Base-by-base conservation (phyloP, 2,329 filamentous ascomycete genomes). In the Arthrobotrys pseudoclavata region DNA sequence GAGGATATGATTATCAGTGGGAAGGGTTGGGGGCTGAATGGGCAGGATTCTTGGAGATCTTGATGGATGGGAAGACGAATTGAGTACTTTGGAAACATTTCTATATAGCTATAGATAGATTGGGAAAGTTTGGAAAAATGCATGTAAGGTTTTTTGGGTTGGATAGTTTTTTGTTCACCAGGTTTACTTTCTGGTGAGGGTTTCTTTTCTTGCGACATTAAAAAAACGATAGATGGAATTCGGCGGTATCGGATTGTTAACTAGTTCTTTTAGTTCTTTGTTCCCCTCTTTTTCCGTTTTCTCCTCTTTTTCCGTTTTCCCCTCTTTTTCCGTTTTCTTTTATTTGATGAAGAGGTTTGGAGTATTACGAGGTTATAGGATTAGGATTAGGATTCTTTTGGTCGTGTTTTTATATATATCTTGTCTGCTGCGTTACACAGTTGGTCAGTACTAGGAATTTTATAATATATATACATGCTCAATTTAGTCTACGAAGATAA, bases 51-150 rank as follows among this genome's bases (percentile, higher is more conserved):
- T 37, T 79, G 48, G 75, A 79, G 53, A 79, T 79, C 47, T 34
- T 79, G 55, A 72, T 79, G 75, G 75, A 79, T n/a, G 75, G 75
- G 13, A 77, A 77, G 67, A 68, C 74, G 20, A 71, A 74, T 53
- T 72, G 20, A 70, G 22, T 22, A 50, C 5, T 50, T n/a, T 24
- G 26, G 3, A 50, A 5, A 50, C 26, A 13, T 42, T 3, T 47
- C 22, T 55, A 9, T 13, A 34, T 40, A 42, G 37, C 9, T 47
- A 40, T 55, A 9, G 24, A 34, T 40, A 42, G 37, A 42, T 42
- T 5, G 29, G 26, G 29, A 18, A 18, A 15, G 15, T 3, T 10
- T 48, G 13, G 12, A n/a, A n/a, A 55, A 15, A 67, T 57, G 53
- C 29, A 40, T 31, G 34, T 31, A 34, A 26, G 7, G 31, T 5